Evolutionary conservation across 1,284 basidiomycete genomes (phyloP).

Genomic region (Taiwanofungus camphoratus): DNA sequence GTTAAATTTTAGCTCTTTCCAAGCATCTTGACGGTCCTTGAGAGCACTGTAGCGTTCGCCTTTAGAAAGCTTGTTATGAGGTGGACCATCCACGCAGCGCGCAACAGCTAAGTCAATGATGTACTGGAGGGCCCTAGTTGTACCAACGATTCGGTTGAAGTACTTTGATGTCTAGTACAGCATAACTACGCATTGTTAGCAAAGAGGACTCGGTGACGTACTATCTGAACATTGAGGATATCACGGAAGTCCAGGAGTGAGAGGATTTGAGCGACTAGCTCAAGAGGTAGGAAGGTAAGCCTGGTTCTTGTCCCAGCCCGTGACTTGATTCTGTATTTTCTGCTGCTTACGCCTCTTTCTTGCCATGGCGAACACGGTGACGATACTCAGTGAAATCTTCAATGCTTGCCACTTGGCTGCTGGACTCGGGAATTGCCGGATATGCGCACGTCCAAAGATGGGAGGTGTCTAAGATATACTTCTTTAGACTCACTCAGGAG

Average conservation of each 20-base stretch:
- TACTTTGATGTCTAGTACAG: neutral
- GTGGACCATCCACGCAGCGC: neutral
- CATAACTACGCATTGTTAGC: too few species aligned
- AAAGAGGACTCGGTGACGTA: too few species aligned
- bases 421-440: too few species aligned
- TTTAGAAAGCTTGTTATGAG: neutral
- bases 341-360: too few species aligned
- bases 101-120: neutral
- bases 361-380: too few species aligned
- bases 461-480: too few species aligned
- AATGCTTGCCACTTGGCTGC: too few species aligned
- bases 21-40: neutral
- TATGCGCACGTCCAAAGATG: too few species aligned
- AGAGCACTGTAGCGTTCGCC: neutral
- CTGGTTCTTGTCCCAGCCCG: too few species aligned
- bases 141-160: neutral
- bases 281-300: neutral
- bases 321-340: too few species aligned
- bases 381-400: too few species aligned
- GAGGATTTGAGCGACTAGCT: neutral
- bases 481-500: too few species aligned
- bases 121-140: neutral
- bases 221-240: neutral
- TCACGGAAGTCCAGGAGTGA: neutral
- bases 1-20: neutral